phyloP scores from a whole-genome alignment of 352 stramenopile species.

The Porosira glacialis region DNA sequence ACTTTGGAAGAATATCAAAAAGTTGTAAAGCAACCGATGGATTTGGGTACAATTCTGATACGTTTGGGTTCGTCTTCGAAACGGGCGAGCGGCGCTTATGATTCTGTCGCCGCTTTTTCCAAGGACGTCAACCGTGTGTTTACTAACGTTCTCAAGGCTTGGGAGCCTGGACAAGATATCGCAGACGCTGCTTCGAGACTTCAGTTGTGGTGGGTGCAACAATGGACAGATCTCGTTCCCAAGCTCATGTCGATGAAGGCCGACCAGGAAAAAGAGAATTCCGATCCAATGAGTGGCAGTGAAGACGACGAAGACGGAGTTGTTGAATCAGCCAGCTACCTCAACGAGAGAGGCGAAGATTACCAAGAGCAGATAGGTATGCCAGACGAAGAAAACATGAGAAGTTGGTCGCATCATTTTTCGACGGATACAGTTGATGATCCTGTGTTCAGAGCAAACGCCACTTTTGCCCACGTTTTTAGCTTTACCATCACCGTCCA shows the following conservation, averaged over 20 bases:
- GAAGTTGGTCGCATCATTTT: conserved; percentile 95
- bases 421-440: conserved; percentile 92
- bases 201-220: conserved; percentile 69
- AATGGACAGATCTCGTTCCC: conserved; percentile 74
- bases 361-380: conserved; percentile 85
- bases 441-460: no score
- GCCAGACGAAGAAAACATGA: conserved; percentile 96
- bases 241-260: conserved; percentile 77
- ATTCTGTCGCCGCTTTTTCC: conserved; percentile 65
- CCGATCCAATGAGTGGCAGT: conserved; percentile 14
- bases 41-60: no score
- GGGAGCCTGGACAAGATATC: conserved; percentile 60
- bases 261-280: conserved; percentile 44
- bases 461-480: no score
- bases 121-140: conserved; percentile 82
- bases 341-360: conserved; percentile 71
- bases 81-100: conserved; percentile 58
- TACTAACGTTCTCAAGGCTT: conserved; percentile 79
- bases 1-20: no score
- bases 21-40: no score
- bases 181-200: conserved; percentile 64
- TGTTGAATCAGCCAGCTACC: conserved; percentile 2
- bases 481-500: no score
- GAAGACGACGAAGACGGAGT: conserved; percentile 26
- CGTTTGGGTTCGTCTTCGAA: no score